A percentile compares a stretch with the other conserved stretches of the same genome.
Conservation (phyloP, 208 protist genomes). For the Leishmania martiniquensis region DNA sequence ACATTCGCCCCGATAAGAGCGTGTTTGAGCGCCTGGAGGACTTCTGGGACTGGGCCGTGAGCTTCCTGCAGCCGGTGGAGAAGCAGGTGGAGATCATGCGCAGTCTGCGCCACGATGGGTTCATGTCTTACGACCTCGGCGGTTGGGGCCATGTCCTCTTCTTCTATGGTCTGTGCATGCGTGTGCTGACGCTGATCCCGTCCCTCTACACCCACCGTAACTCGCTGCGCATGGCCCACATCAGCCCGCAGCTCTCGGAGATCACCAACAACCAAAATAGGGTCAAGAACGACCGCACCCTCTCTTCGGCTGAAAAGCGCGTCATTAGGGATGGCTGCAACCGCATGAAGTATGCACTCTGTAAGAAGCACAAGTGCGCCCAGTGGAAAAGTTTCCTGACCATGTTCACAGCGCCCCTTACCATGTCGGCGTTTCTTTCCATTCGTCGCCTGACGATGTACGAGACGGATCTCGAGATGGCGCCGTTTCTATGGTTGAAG, state of each 20-base stretch:
- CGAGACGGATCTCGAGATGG: conserved; percentile 84
- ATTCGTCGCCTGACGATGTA: conserved; percentile 84
- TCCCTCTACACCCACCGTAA: conserved; percentile 88
- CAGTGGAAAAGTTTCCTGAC: conserved; percentile 85
- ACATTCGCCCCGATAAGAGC: conserved; percentile 85
- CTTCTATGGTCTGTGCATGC: conserved; percentile 77
- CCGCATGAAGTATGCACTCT: conserved; percentile 86
- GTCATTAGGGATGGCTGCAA: conserved; percentile 89
- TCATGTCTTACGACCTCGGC: conserved; percentile 75
- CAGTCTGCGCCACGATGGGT: conserved; percentile 62
- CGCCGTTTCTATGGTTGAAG: conserved; percentile 81
- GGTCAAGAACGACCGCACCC: conserved; percentile 79
- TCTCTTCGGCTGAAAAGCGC: conserved; percentile 82
- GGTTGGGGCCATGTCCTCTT: conserved; percentile 87
- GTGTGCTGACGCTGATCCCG: conserved; percentile 75
- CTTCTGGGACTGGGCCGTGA: conserved; percentile 87
- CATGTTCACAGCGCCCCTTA: conserved; percentile 75
- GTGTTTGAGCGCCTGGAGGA: conserved; percentile 85
- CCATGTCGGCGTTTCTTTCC: conserved; percentile 86
- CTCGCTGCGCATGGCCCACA: conserved; percentile 75
- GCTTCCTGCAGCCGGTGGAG: conserved; percentile 85
- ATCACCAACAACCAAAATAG: conserved; percentile 82
- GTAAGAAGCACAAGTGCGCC: conserved; percentile 80
- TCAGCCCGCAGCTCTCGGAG: conserved; percentile 75
- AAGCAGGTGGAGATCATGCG: conserved; percentile 90